Evolutionary conservation across 1,284 basidiomycete species (phyloP).

Genomic region (Entoloma clypeatum): DNA sequence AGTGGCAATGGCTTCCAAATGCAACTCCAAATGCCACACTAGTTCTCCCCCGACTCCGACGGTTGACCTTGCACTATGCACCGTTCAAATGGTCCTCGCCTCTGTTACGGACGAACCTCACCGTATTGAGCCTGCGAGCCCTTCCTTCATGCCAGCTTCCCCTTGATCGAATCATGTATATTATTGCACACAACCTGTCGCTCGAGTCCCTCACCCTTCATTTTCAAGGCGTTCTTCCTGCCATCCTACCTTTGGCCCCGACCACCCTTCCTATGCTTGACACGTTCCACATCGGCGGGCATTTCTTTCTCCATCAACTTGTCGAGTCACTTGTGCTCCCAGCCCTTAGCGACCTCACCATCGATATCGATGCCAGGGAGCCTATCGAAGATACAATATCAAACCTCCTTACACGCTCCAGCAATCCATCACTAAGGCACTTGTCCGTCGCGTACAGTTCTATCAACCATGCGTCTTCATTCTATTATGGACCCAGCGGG

Average conservation of each 20-base stretch:
- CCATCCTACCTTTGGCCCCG: conserved; percentile 55
- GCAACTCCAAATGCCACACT: conserved; percentile 34
- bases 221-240: conserved; percentile 52
- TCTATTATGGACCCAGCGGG: conserved; percentile 38
- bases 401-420: conserved; percentile 53
- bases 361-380: conserved; percentile 67
- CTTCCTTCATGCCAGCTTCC: conserved; percentile 60
- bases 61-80: conserved; percentile 60
- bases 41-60: conserved; percentile 43
- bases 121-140: conserved; percentile 55
- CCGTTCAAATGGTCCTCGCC: conserved; percentile 75
- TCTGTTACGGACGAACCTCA: conserved; percentile 54
- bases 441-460: conserved; percentile 58
- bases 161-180: conserved; percentile 60
- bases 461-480: conserved; percentile 37
- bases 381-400: conserved; percentile 64
- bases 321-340: conserved; percentile 61
- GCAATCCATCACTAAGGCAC: conserved; percentile 48
- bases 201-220: conserved; percentile 57
- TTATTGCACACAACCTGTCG: conserved; percentile 51
- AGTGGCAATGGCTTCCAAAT: conserved; percentile 71
- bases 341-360: conserved; percentile 46
- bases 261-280: conserved; percentile 50
- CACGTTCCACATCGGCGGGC: conserved; percentile 57
- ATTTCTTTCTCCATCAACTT: conserved; percentile 58